These are phyloP conservation scores for Emericellopsis cladophorae DNA, from an alignment of 2,329 filamentous ascomycete species.

Conservation along the genomic window DNA sequence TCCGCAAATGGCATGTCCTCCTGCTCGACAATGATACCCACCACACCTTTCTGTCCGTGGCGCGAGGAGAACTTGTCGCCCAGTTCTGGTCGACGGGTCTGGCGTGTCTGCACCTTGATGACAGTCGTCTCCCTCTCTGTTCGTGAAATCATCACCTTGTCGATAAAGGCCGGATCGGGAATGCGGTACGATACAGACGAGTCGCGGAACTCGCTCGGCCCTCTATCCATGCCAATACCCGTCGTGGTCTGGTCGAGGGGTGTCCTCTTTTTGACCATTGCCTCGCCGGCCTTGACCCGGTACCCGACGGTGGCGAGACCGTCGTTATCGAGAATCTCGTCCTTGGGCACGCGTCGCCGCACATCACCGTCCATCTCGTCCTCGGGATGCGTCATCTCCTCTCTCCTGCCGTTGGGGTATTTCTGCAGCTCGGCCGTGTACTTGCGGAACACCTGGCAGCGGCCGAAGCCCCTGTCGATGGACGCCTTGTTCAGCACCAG, in stretches of 20 bases:
- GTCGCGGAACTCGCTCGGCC: conserved; percentile 51
- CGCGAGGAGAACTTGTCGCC: conserved; percentile 98
- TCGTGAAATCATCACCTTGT: conserved; percentile 89
- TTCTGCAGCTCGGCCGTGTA: conserved; percentile 76
- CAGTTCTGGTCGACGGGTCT: conserved; percentile 86
- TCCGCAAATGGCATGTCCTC: conserved; percentile 96
- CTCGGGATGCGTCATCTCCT: conserved; percentile 48
- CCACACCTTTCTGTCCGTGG: conserved; percentile 96
- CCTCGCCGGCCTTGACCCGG: conserved; percentile 64
- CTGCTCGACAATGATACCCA: conserved; percentile 91
- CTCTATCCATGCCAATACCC: conserved; percentile 55
- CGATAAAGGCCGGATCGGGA: conserved; percentile 75
- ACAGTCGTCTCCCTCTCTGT: conserved; percentile 78
- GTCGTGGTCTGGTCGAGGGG: conserved; percentile 67
- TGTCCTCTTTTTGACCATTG: conserved; percentile 81
- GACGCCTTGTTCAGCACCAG: conserved; percentile 94
- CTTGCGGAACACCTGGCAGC: conserved; percentile 97
- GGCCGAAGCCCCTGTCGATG: conserved; percentile 85
- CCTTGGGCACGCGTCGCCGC: conserved; percentile 50
- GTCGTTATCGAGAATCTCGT: conserved; percentile 67
- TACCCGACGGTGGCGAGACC: conserved; percentile 81
- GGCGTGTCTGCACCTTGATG: conserved; percentile 91
- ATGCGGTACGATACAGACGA: conserved; percentile 69
- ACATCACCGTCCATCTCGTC: conserved; percentile 48
- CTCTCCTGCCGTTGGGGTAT: conserved; percentile 69